Conservation (phyloP, 169 alveolate species). For the Pseudocohnilembus persalinus region DNA sequence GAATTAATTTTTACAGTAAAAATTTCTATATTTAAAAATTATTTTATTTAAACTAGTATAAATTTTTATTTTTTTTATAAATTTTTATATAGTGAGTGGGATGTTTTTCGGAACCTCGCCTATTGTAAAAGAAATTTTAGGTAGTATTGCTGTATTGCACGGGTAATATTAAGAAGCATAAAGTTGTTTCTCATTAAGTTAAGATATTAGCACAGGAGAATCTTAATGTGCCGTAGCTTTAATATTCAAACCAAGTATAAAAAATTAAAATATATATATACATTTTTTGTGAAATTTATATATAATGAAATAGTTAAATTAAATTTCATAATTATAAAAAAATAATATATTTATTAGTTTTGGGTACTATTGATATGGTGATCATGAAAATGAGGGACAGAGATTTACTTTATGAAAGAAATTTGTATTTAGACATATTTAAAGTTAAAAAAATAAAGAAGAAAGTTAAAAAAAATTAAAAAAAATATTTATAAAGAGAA, state of each 20-base stretch:
- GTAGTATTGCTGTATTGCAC: neutral
- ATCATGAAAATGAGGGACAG: neutral
- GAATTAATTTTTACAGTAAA: no score
- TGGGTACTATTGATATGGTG: neutral
- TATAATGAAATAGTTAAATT: no score
- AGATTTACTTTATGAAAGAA: neutral
- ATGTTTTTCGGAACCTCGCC: neutral
- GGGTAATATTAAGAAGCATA: neutral
- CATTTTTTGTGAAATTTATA: no score
- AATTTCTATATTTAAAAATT: no score
- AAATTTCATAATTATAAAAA: no score
- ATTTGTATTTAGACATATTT: constrained; percentile 4
- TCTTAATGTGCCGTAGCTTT: neutral
- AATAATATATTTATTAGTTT: neutral
- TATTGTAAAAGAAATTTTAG: neutral
- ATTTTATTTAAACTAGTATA: no score
- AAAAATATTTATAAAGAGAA: neutral
- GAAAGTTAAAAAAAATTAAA: constrained; percentile 1
- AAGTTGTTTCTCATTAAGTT: neutral
- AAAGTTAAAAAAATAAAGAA: constrained; percentile 3
- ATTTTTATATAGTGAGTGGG: neutral
- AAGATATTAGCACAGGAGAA: neutral
- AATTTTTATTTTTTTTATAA: no score
- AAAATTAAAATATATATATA: no score
- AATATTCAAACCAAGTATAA: neutral